These are phyloP conservation scores for Tolypocladium tundrense DNA, from an alignment of 2,329 filamentous ascomycete species.

Conservation along the genomic window DNA sequence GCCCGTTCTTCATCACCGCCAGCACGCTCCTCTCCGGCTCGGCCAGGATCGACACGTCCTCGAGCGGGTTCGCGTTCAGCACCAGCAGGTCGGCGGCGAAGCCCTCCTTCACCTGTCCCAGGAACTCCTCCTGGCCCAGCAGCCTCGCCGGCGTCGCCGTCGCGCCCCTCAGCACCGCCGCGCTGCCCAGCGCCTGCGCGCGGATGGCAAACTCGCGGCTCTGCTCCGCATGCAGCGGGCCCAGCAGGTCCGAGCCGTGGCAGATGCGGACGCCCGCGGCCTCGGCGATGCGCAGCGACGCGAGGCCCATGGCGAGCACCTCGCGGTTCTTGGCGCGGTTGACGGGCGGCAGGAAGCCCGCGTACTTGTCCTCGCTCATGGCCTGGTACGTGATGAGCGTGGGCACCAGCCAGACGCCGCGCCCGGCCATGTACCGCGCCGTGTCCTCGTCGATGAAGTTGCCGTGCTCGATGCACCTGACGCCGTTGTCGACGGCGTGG, in stretches of 20 bases:
- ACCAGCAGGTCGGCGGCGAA: slow-evolving; percentile 44
- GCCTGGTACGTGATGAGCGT: slow-evolving; percentile 42
- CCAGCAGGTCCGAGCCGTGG: slow-evolving; percentile 34
- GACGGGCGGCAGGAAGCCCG: slow-evolving; percentile 30
- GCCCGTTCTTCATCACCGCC: slow-evolving; percentile 44
- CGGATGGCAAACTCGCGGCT: slow-evolving; percentile 21
- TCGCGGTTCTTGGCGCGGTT: slow-evolving; percentile 38
- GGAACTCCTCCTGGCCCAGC: slow-evolving; percentile 30
- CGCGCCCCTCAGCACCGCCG: slow-evolving; percentile 17
- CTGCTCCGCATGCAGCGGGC: slow-evolving; percentile 19
- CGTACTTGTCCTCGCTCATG: slow-evolving; percentile 33
- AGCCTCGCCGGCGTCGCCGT: slow-evolving; percentile 39
- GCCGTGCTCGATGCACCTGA: slow-evolving; percentile 39
- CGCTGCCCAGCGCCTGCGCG: slow-evolving; percentile 10
- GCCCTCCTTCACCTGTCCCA: slow-evolving; percentile 40
- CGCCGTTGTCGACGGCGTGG: slow-evolving; percentile 44
- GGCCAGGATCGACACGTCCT: slow-evolving; percentile 42
- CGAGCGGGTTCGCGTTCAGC: slow-evolving; percentile 40
- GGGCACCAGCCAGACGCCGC: slow-evolving; percentile 39
- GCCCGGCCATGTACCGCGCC: slow-evolving; percentile 38
- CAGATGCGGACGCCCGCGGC: slow-evolving; percentile 45
- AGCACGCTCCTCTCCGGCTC: slow-evolving; percentile 34
- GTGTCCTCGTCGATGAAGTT: slow-evolving; percentile 32
- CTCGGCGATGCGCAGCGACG: slow-evolving; percentile 34
- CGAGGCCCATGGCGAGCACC: slow-evolving; percentile 35